Evolutionary conservation across 2,329 filamentous ascomycete genomes (phyloP).

Genomic region (Xylaria arbuscula): DNA sequence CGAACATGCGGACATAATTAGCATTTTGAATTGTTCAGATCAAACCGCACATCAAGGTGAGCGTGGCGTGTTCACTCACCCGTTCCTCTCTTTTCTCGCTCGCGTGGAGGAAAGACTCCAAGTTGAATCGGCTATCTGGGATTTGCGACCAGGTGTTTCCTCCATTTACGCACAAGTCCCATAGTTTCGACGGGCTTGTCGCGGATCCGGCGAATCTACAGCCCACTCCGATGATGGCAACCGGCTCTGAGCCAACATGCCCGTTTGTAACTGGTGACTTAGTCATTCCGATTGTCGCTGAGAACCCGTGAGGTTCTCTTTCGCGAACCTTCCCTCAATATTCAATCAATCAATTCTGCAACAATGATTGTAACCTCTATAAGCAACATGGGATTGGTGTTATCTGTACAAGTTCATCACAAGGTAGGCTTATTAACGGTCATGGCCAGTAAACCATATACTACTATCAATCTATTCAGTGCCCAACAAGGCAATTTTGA

Average conservation of each 20-base stretch:
- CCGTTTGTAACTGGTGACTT: neutral
- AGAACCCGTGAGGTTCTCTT: neutral
- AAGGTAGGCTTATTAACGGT: neutral
- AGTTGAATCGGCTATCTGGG: constrained; percentile 17
- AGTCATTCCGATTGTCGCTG: neutral
- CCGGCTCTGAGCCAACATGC: neutral
- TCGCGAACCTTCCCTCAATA: neutral
- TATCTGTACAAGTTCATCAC: neutral
- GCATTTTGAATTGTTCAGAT: neutral
- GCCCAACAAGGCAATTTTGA: neutral
- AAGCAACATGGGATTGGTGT: neutral
- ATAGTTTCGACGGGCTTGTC: constrained; percentile 17
- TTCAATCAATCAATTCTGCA: neutral
- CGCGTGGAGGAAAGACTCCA: neutral
- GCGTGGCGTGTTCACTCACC: neutral
- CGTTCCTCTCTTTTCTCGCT: neutral
- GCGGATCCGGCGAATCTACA: constrained; percentile 19
- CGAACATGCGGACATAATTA: neutral
- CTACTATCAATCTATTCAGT: neutral
- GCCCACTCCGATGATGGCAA: constrained; percentile 26
- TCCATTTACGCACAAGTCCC: constrained; percentile 14
- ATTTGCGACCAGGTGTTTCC: neutral
- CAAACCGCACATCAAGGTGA: neutral
- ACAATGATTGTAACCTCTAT: neutral
- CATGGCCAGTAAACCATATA: neutral